phyloP scores from a whole-genome alignment of 2,329 filamentous ascomycete genomes.

The Sclerotinia subarctica region DNA sequence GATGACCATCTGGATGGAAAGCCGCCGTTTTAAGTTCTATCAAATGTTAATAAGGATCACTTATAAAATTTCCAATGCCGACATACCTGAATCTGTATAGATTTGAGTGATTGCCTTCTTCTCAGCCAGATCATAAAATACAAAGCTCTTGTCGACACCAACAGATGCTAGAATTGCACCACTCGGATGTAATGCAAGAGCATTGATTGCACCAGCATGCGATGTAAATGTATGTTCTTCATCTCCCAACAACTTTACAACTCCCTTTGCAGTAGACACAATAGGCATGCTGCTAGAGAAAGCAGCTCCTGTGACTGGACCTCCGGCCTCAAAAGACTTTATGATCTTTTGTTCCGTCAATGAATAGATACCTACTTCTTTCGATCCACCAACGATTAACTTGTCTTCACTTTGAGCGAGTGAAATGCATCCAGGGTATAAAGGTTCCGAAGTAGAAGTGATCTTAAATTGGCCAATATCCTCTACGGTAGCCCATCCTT shows the following conservation, averaged over 20 bases:
- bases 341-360: conserved; percentile 71
- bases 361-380: conserved; percentile 71
- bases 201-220: conserved; percentile 78
- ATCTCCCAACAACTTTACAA: conserved; percentile 73
- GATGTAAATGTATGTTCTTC: conserved; percentile 67
- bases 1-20: conserved; percentile 96
- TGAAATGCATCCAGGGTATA: conserved; percentile 57
- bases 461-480: conserved; percentile 61
- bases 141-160: conserved; percentile 86
- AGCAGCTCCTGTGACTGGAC: conserved; percentile 54
- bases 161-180: conserved; percentile 82
- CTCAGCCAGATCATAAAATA: conserved; percentile 75
- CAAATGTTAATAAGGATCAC: not conserved
- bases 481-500: conserved; percentile 78
- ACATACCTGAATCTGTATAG: conserved; percentile 75
- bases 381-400: conserved; percentile 59
- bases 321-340: conserved; percentile 40
- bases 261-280: conserved; percentile 44
- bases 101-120: conserved; percentile 71
- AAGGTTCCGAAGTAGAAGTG: conserved; percentile 50
- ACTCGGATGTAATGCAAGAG: conserved; percentile 76
- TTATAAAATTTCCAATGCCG: not conserved
- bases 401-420: conserved; percentile 61
- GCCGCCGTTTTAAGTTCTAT: conserved; percentile 59
- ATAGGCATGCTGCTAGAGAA: conserved; percentile 43